A percentile compares a stretch with the other conserved stretches of the same genome.
Evolutionary conservation across 768 basidiomycete species (phyloP).

Genomic region (Inosperma sp.): DNA sequence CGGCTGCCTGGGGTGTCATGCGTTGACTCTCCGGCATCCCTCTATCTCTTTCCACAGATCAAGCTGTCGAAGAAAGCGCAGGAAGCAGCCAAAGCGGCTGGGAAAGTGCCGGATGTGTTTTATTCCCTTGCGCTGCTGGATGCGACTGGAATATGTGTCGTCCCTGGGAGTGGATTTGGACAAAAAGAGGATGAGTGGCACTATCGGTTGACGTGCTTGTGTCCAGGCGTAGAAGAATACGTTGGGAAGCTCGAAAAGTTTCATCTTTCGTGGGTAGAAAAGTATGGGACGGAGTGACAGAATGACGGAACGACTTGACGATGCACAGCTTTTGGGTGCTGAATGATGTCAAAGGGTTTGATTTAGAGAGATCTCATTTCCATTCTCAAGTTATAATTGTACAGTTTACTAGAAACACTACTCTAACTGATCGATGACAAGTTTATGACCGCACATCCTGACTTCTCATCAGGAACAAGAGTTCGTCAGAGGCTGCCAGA

Average conservation of each 20-base stretch:
- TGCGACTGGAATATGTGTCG: constrained; percentile 87
- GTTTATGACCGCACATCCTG: background rate
- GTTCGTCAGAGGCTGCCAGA: no score
- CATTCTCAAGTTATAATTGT: no score
- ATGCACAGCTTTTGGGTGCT: no score
- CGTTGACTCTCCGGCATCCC: constrained; percentile 83
- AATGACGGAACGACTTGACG: background rate
- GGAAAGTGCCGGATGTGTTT: constrained; percentile 83
- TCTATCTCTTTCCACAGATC: constrained; percentile 91
- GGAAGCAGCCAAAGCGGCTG: constrained; percentile 62
- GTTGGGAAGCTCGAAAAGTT: constrained; percentile 70
- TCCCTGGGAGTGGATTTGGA: constrained; percentile 93
- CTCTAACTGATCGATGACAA: no score
- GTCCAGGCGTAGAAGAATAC: constrained; percentile 92
- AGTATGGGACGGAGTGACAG: constrained; percentile 26
- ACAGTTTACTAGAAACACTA: no score
- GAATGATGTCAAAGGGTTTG: no score
- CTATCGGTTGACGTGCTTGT: constrained; percentile 89
- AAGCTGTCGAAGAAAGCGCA: constrained; percentile 67
- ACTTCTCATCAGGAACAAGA: background rate
- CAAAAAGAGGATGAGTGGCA: constrained; percentile 89
- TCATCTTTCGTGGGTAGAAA: constrained; percentile 33
- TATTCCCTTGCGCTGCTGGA: constrained; percentile 84
- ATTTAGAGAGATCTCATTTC: no score
- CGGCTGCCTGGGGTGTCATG: constrained; percentile 83